Evolutionary conservation across 202 grass and related monocot genomes (phyloP).

Genomic region (Cymbopogon flexuosus): DNA sequence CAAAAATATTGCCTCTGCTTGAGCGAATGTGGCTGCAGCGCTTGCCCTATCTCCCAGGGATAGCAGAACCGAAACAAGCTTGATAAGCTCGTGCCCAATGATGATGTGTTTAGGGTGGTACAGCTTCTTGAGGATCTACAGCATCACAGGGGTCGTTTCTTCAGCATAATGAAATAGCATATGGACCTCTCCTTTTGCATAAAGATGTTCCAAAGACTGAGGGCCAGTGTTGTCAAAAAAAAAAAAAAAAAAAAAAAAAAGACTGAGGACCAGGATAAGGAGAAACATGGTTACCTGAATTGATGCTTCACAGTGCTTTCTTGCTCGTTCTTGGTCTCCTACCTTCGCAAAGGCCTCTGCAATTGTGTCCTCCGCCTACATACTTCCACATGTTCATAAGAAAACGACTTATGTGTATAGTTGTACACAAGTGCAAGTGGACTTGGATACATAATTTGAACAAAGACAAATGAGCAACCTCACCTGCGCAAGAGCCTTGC

Average conservation of each 20-base stretch:
- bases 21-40: constrained; percentile 31
- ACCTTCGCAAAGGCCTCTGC: constrained; percentile 62
- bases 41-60: constrained; percentile 34
- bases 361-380: constrained; percentile 69
- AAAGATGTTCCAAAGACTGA: neutral
- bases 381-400: constrained; percentile 12
- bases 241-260: neutral
- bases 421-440: neutral
- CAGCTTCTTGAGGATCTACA: constrained; percentile 78
- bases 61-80: constrained; percentile 65
- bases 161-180: neutral
- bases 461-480: constrained; percentile 18
- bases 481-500: constrained; percentile 82
- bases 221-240: too few relatives aligned
- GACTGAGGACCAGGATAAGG: neutral
- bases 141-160: neutral
- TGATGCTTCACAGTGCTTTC: constrained; percentile 70
- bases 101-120: constrained; percentile 68
- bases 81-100: constrained; percentile 78
- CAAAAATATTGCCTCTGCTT: constrained; percentile 58
- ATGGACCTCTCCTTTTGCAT: neutral
- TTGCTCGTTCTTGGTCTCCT: constrained; percentile 55
- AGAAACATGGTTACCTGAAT: constrained; percentile 50
- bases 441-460: neutral
- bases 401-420: neutral